Percentiles rank a stretch among this genome's conserved stretches.
Conservation (phyloP, 768 basidiomycete species). For the Hygrophoropsis aurantiaca region DNA sequence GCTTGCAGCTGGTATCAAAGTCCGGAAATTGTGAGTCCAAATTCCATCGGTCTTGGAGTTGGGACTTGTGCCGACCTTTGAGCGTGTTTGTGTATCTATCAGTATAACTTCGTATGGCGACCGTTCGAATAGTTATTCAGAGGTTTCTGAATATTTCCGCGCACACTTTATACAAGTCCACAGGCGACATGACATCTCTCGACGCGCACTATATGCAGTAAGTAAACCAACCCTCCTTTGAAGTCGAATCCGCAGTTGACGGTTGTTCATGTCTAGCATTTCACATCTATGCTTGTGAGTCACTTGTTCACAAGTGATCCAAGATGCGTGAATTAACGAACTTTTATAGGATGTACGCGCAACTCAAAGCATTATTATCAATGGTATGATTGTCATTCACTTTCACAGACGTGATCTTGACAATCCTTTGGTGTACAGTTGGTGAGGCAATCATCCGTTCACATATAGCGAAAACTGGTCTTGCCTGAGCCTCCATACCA, state of each 20-base stretch:
- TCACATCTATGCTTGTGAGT: slow-evolving; percentile 67
- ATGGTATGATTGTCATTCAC: slow-evolving; percentile 40
- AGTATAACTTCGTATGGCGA: slow-evolving; percentile 80
- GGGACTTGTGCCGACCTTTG: neutral
- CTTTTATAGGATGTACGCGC: slow-evolving; percentile 58
- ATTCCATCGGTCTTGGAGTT: neutral
- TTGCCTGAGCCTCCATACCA: slow-evolving; percentile 16
- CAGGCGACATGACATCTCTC: slow-evolving; percentile 58
- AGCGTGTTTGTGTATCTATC: slow-evolving; percentile 3
- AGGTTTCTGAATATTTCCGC: slow-evolving; percentile 77
- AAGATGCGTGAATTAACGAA: neutral
- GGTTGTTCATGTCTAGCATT: slow-evolving; percentile 45
- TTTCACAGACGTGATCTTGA: slow-evolving; percentile 1
- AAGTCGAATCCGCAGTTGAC: slow-evolving; percentile 8
- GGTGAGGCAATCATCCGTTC: slow-evolving; percentile 68
- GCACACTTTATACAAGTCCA: slow-evolving; percentile 82
- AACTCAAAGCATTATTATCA: slow-evolving; percentile 63
- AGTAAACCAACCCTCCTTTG: slow-evolving; percentile 28
- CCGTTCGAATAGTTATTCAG: slow-evolving; percentile 67
- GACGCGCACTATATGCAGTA: slow-evolving; percentile 64
- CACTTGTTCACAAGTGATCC: slow-evolving; percentile 2
- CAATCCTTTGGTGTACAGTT: slow-evolving; percentile 34
- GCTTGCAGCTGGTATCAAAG: slow-evolving; percentile 61
- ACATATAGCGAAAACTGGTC: slow-evolving; percentile 57
- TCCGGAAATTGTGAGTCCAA: slow-evolving; percentile 71